Evolutionary conservation across 345 rosid species (phyloP).

Genomic region (Ailanthus altissimus): DNA sequence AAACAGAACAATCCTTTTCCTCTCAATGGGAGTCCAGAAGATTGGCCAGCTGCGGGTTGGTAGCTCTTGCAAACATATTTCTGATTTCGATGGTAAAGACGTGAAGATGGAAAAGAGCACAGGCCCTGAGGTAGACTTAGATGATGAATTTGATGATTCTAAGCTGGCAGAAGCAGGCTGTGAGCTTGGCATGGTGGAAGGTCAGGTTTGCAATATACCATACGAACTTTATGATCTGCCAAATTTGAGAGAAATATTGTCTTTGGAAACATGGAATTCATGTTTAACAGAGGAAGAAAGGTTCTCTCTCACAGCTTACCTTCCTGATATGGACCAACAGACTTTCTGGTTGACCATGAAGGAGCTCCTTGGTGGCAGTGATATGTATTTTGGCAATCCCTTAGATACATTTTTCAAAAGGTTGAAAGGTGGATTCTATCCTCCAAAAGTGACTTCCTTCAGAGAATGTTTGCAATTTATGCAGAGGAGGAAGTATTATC

Average conservation of each 20-base stretch:
- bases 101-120: slow-evolving; percentile 36
- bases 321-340: slow-evolving; percentile 70
- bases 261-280: slow-evolving; percentile 64
- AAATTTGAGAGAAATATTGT: slow-evolving; percentile 56
- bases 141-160: slow-evolving; percentile 48
- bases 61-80: slow-evolving; percentile 19
- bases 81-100: slow-evolving; percentile 22
- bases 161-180: slow-evolving; percentile 39
- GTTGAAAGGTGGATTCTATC: slow-evolving; percentile 61
- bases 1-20: slow-evolving; percentile 12
- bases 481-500: slow-evolving; percentile 49
- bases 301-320: slow-evolving; percentile 50
- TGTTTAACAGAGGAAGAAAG: slow-evolving; percentile 66
- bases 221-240: slow-evolving; percentile 66
- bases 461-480: slow-evolving; percentile 44
- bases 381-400: slow-evolving; percentile 62
- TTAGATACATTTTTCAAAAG: slow-evolving; percentile 50
- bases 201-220: slow-evolving; percentile 57
- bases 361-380: slow-evolving; percentile 57
- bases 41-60: slow-evolving; percentile 25
- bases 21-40: slow-evolving; percentile 45
- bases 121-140: slow-evolving; percentile 30
- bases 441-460: slow-evolving; percentile 47
- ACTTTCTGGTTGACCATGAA: slow-evolving; percentile 52
- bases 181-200: slow-evolving; percentile 57